Percentiles rank a stretch among this genome's conserved stretches.
These are phyloP conservation scores for Salix suchowensis DNA, from an alignment of 345 rosid genomes.

Conservation along the genomic window DNA sequence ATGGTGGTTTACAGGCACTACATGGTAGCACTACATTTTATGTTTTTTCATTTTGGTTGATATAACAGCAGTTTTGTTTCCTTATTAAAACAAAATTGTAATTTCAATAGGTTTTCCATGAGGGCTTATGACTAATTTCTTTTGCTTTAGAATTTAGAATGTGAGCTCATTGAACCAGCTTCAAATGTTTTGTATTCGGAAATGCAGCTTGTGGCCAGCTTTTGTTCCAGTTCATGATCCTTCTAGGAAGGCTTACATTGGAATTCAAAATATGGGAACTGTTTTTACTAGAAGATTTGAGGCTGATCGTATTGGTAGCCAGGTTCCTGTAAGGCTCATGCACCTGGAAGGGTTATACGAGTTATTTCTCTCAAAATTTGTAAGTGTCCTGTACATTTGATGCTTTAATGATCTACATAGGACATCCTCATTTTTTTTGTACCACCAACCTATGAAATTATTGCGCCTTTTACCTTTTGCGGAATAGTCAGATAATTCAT, in stretches of 20 bases:
- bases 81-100: background rate
- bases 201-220: slow-evolving; percentile 85
- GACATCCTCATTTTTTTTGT: background rate
- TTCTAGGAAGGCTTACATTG: slow-evolving; percentile 80
- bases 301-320: slow-evolving; percentile 87
- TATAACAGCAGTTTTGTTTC: background rate
- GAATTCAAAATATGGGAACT: slow-evolving; percentile 91
- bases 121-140: background rate
- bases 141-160: background rate
- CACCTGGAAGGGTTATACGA: slow-evolving; percentile 93
- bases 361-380: slow-evolving; percentile 92
- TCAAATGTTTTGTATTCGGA: slow-evolving; percentile 6
- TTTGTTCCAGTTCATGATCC: slow-evolving; percentile 98
- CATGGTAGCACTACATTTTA: background rate
- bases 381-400: slow-evolving; percentile 38
- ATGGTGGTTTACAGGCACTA: slow-evolving; percentile 3
- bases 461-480: background rate
- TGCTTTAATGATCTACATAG: background rate
- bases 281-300: slow-evolving; percentile 87
- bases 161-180: slow-evolving; percentile 2
- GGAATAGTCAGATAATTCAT: background rate
- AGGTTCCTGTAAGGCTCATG: slow-evolving; percentile 93
- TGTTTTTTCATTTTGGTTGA: background rate
- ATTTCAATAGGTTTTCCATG: background rate
- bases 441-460: background rate